phyloP scores from a whole-genome alignment of 2,329 filamentous ascomycete genomes.

The Piedraia hortae region DNA sequence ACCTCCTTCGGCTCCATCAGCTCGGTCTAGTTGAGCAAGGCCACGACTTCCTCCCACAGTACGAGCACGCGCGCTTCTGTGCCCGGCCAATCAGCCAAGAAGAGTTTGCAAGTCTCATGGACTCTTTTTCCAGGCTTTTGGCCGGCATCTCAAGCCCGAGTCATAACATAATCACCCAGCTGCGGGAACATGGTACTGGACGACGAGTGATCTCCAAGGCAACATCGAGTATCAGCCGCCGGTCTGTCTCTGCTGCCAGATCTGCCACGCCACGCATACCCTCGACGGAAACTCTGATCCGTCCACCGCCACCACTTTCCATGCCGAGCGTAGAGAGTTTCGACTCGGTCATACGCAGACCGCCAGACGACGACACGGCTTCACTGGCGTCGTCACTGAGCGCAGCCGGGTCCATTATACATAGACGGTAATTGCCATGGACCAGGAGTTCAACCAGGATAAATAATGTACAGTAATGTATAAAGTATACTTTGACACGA shows the following conservation, averaged over 20 bases:
- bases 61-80: conserved; percentile 70
- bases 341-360: conserved; percentile 6
- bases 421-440: too few relatives aligned
- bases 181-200: conserved; percentile 10
- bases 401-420: too few relatives aligned
- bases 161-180: conserved; percentile 21
- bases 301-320: too few relatives aligned
- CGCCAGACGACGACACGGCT: too few relatives aligned
- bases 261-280: too few relatives aligned
- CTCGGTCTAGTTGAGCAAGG: conserved; percentile 34
- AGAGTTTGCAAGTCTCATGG: conserved; percentile 57
- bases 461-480: too few relatives aligned
- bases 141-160: conserved; percentile 42
- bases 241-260: too few relatives aligned
- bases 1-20: conserved; percentile 40
- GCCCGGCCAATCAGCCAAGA: conserved; percentile 35
- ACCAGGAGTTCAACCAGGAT: too few relatives aligned
- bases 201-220: conserved; percentile 1
- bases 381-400: too few relatives aligned
- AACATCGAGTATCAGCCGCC: conserved; percentile 1
- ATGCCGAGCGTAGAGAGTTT: conserved; percentile 8
- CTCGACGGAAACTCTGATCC: too few relatives aligned
- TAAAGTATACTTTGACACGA: too few relatives aligned
- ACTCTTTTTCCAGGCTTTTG: conserved; percentile 54
- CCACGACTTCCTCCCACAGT: conserved; percentile 39